Conservation (phyloP, 2,329 filamentous ascomycete species). For the Aspergillus sp. region DNA sequence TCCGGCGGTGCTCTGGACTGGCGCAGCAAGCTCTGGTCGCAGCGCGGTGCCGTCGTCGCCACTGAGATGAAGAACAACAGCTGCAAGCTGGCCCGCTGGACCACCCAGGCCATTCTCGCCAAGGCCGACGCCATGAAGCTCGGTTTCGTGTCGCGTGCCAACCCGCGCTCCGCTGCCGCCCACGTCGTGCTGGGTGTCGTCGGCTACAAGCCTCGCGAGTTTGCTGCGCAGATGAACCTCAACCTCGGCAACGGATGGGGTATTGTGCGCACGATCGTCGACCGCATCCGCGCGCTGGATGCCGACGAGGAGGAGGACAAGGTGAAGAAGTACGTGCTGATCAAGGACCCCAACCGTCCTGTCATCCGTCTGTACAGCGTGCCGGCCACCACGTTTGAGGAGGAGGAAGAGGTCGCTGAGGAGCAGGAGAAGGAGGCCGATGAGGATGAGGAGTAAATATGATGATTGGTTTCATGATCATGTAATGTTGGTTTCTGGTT, state of each 20-base stretch:
- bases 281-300: slow-evolving; percentile 60
- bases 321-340: slow-evolving; percentile 53
- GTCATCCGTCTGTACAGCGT: slow-evolving; percentile 92
- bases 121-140: slow-evolving; percentile 99
- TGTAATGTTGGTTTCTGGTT: slow-evolving; percentile 14
- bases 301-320: slow-evolving; percentile 42
- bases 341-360: slow-evolving; percentile 94
- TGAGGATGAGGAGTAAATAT: slow-evolving; percentile 47
- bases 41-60: slow-evolving; percentile 94
- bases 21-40: slow-evolving; percentile 89
- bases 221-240: slow-evolving; percentile 96
- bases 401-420: slow-evolving; percentile 68
- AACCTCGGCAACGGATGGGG: slow-evolving; percentile 97
- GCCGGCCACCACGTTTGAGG: slow-evolving; percentile 82
- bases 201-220: slow-evolving; percentile 97
- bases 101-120: slow-evolving; percentile 91
- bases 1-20: slow-evolving; percentile 94
- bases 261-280: slow-evolving; percentile 95
- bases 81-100: slow-evolving; percentile 98
- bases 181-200: slow-evolving; percentile 95
- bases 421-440: slow-evolving; percentile 56
- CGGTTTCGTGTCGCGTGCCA: slow-evolving; percentile 92
- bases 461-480: slow-evolving; percentile 14
- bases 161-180: slow-evolving; percentile 87
- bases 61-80: slow-evolving; percentile 99